Evolutionary conservation across 73 alveolate genomes (phyloP).

Genomic region (Blepharisma stoltei): DNA sequence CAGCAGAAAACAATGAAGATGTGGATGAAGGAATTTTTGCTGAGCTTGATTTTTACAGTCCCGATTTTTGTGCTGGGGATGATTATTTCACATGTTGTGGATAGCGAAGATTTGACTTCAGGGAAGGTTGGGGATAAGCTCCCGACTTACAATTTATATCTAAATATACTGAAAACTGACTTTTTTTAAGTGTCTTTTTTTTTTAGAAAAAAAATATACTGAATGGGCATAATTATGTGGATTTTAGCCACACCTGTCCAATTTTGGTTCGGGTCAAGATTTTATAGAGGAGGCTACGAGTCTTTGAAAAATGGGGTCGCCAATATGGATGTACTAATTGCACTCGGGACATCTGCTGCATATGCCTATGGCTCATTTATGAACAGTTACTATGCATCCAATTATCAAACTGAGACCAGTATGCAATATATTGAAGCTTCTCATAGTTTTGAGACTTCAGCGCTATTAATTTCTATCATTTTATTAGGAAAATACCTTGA

Average conservation of each 20-base stretch:
- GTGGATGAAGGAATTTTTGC: slow-evolving; percentile 8
- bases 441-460: slow-evolving; percentile 77
- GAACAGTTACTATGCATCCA: not conserved
- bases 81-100: slow-evolving; percentile 7
- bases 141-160: not conserved
- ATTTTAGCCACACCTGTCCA: slow-evolving; percentile 28
- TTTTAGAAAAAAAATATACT: no score
- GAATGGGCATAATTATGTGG: no score
- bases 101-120: not conserved
- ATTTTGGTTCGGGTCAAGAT: slow-evolving; percentile 13
- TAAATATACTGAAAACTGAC: no score
- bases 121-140: not conserved
- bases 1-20: not conserved
- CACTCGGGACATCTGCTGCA: slow-evolving; percentile 59
- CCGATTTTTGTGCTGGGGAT: slow-evolving; percentile 15
- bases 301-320: slow-evolving; percentile 40
- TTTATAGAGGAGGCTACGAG: slow-evolving; percentile 37
- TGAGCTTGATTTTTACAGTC: slow-evolving; percentile 9
- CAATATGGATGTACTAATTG: slow-evolving; percentile 65
- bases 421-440: slow-evolving; percentile 42
- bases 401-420: not conserved
- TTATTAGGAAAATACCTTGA: slow-evolving; percentile 78
- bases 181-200: no score
- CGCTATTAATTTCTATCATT: slow-evolving; percentile 62
- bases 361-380: slow-evolving; percentile 40